Evolutionary conservation across 257 asterid species (phyloP).

Genomic region (Ophiorrhiza pumila): DNA sequence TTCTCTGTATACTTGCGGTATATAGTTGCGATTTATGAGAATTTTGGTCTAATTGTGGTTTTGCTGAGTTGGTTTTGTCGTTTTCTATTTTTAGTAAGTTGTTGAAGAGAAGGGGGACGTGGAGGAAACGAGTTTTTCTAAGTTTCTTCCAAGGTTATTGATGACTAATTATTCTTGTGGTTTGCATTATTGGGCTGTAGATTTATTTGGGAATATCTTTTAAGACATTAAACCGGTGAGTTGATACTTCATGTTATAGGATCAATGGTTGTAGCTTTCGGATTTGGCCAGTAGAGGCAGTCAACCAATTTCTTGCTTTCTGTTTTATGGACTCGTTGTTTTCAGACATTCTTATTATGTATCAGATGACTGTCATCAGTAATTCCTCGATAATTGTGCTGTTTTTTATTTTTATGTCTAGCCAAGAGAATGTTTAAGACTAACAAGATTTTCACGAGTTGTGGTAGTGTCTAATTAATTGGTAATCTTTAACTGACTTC

Average conservation of each 20-base stretch:
- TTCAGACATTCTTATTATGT: neutral
- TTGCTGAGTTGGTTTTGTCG: neutral
- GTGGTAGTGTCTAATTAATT: neutral
- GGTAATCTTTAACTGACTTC: neutral
- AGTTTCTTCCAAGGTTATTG: neutral
- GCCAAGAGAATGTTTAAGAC: neutral
- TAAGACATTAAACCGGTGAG: neutral
- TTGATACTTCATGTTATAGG: neutral
- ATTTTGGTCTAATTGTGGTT: neutral
- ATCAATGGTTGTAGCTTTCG: neutral
- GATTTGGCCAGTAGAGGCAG: neutral
- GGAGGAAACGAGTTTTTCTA: neutral
- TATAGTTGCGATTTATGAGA: neutral
- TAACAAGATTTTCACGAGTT: neutral
- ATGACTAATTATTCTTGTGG: neutral
- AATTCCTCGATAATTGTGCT: neutral
- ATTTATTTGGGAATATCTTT: neutral
- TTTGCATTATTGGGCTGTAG: neutral
- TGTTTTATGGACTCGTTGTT: neutral
- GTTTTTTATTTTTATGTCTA: conserved; percentile 1
- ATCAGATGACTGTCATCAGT: neutral
- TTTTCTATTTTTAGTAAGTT: neutral
- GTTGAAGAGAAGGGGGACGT: neutral
- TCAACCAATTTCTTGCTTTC: neutral
- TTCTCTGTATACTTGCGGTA: neutral